Evolutionary conservation across 345 rosid genomes (phyloP), one percentile per base, ranked within the genome.

Genomic region (Lumnitzera littorea): DNA sequence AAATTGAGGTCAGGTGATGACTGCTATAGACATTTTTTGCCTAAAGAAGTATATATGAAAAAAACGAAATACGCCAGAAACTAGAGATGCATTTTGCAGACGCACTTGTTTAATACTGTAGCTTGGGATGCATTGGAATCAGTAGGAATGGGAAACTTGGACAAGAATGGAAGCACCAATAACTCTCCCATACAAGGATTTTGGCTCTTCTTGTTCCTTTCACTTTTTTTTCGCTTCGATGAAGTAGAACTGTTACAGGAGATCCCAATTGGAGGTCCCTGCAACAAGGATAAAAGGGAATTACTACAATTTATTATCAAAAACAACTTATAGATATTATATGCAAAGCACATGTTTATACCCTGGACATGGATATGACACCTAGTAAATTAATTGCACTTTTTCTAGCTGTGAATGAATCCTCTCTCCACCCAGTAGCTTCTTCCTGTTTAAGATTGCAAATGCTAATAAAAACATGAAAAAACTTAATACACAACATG

Each of bases 361-460:
- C 95, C 84, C 82, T 87, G 72, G 91, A 87, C 79, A 77, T 68
- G 71, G 97, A 82, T 70, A 90, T 76, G 66, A 87, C 85, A 74
- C 90, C 88, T 49, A 90, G 91, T 62, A 90, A 76, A 71, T 90
- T 90, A 61, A 82, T 73, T 60, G 97, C 91, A 69, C 97, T 87
- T 75, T 90, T 90, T 67, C 97, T 83, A 62, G 87, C 91, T 13
- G 91, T 87, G 74, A 83, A 87, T 70, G 84, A 78, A 70, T 87
- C 91, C 58, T 87, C 97, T 75, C 91, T 83, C 95, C 97, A 90
- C 63, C 91, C 97, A 72, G 91, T 87, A 73, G 85, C 70, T 74
- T 87, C 95, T 71, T 77, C 95, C 97, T 85, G 71, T 58, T 61
- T 54, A 60, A 57, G 61, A 73, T 14, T 10, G 61, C 48, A 51